Evolutionary conservation across 164 flowering plant species (phyloP).

Genomic region (Stephania cephalantha): DNA sequence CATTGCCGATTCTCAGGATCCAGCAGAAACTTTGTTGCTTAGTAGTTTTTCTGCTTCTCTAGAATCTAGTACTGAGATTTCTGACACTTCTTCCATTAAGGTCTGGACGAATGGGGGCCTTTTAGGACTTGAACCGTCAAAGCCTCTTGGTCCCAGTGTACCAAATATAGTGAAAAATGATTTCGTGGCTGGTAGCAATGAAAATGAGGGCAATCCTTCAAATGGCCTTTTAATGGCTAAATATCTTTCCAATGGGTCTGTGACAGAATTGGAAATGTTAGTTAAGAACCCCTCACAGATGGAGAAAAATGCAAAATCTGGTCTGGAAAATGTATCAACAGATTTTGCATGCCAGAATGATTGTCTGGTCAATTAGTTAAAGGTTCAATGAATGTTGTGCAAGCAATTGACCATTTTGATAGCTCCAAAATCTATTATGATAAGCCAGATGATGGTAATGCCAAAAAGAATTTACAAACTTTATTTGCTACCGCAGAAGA

Average conservation of each 20-base stretch:
- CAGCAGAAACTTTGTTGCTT: slow-evolving; percentile 3
- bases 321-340: not conserved
- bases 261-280: slow-evolving; percentile 10
- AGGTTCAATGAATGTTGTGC: slow-evolving; percentile 1
- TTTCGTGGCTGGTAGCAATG: slow-evolving; percentile 15
- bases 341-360: slow-evolving; percentile 2
- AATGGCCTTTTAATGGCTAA: slow-evolving; percentile 3
- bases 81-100: slow-evolving; percentile 26
- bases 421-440: slow-evolving; percentile 14
- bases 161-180: slow-evolving; percentile 21
- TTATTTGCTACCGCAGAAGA: slow-evolving; percentile 20
- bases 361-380: slow-evolving; percentile 3
- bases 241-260: slow-evolving; percentile 10
- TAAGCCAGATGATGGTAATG: slow-evolving; percentile 20
- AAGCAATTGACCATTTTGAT: slow-evolving; percentile 5
- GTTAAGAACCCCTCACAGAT: slow-evolving; percentile 8
- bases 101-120: slow-evolving; percentile 93
- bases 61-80: slow-evolving; percentile 24
- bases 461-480: slow-evolving; percentile 11
- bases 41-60: slow-evolving; percentile 14
- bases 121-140: slow-evolving; percentile 88
- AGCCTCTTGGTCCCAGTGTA: slow-evolving; percentile 59
- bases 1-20: slow-evolving; percentile 15
- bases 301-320: slow-evolving; percentile 12
- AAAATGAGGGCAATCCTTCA: slow-evolving; percentile 15